Conservation (phyloP, 306 rosid species). For the Cotoneaster glaucophyllus region DNA sequence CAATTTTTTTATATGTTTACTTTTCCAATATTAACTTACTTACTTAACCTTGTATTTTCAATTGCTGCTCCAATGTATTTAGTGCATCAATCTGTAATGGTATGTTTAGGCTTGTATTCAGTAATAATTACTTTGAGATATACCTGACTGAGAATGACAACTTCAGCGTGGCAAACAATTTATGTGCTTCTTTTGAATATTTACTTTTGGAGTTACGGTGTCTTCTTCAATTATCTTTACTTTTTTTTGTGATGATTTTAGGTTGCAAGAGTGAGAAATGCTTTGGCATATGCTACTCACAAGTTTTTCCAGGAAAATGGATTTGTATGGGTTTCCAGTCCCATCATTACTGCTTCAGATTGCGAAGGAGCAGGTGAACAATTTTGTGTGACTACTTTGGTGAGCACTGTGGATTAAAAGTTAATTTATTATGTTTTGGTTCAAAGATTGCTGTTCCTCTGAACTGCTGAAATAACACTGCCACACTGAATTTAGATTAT, state of each 20-base stretch:
- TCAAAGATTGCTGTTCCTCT: background rate
- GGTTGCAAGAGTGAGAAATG: constrained; percentile 96
- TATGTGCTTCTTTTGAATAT: constrained; percentile 8
- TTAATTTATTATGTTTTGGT: background rate
- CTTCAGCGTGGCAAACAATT: background rate
- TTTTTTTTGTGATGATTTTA: constrained; percentile 24
- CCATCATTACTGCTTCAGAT: constrained; percentile 93
- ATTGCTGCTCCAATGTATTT: background rate
- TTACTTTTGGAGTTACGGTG: background rate
- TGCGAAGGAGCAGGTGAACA: constrained; percentile 99
- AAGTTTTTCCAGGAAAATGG: constrained; percentile 96
- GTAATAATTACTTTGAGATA: background rate
- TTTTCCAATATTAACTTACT: background rate
- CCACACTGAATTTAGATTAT: background rate
- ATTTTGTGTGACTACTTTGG: constrained; percentile 95
- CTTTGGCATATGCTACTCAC: constrained; percentile 85
- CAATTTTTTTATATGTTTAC: background rate
- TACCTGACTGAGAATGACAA: background rate
- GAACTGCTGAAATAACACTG: background rate
- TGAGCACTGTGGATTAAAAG: constrained; percentile 27
- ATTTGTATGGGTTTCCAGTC: constrained; percentile 82
- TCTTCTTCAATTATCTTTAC: background rate
- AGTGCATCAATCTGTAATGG: background rate
- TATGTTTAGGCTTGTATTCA: background rate
- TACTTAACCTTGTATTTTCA: background rate